Evolutionary conservation across 345 rosid species (phyloP).

Genomic region (Lumnitzera racemosa): DNA sequence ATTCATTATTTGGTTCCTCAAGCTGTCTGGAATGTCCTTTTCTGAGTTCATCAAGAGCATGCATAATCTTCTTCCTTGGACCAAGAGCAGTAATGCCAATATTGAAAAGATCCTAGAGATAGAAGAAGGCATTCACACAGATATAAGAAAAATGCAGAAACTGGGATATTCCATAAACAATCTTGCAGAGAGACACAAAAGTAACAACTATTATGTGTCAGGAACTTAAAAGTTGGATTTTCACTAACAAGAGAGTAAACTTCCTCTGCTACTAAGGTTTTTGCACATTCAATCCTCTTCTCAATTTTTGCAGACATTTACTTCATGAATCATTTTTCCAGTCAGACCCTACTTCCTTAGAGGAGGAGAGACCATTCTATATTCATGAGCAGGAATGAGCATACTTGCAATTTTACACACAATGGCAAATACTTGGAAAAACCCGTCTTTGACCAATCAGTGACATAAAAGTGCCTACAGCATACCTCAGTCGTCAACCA

Average conservation of each 20-base stretch:
- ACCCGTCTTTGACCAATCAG: not conserved
- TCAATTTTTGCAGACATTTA: not conserved
- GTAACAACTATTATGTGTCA: too few species aligned
- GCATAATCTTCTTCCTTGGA: slow-evolving; percentile 83
- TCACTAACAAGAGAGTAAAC: not conserved
- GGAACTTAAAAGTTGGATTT: too few species aligned
- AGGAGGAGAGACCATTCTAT: not conserved
- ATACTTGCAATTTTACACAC: not conserved
- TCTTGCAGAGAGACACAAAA: too few species aligned
- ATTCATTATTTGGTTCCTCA: slow-evolving; percentile 19
- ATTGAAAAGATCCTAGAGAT: slow-evolving; percentile 53
- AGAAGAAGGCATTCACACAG: not conserved
- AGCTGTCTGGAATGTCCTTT: slow-evolving; percentile 19
- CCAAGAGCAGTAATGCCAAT: slow-evolving; percentile 87
- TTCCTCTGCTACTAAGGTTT: not conserved
- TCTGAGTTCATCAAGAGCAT: slow-evolving; percentile 56
- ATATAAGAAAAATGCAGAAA: slow-evolving; percentile 2
- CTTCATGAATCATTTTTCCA: slow-evolving; percentile 3
- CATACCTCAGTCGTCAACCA: slow-evolving; percentile 86
- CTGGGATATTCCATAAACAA: too few species aligned
- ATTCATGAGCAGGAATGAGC: too few species aligned
- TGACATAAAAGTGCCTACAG: not conserved
- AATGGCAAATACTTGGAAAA: not conserved
- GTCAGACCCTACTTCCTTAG: not conserved
- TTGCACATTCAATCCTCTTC: too few species aligned